These are phyloP conservation scores for Cutaneotrichosporon spelunceum DNA, from an alignment of 1,284 basidiomycete species.

Conservation along the genomic window DNA sequence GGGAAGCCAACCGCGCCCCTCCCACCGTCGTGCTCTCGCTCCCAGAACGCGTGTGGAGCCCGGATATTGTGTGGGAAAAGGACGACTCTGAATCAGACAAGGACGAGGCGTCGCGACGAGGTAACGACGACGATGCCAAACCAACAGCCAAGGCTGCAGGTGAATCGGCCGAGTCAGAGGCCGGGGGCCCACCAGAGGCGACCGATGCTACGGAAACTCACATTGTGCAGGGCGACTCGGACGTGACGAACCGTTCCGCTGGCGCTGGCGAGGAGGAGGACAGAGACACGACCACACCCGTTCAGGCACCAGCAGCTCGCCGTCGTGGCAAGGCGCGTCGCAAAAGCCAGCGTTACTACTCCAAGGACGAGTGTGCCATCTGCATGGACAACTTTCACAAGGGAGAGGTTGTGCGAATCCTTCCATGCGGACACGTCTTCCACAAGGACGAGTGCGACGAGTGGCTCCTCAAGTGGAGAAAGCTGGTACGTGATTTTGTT, in stretches of 20 bases:
- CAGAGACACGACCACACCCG: neutral
- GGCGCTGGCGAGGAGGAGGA: constrained; percentile 14
- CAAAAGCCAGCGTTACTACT: constrained; percentile 41
- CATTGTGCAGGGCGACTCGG: neutral
- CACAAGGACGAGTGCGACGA: constrained; percentile 72
- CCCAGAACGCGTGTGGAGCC: constrained; percentile 50
- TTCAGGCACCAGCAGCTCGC: neutral
- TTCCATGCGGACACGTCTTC: constrained; percentile 82
- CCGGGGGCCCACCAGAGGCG: neutral
- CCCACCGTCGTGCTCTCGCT: constrained; percentile 48
- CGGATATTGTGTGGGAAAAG: constrained; percentile 53
- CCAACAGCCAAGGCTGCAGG: neutral
- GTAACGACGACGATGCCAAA: neutral
- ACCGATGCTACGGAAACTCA: neutral
- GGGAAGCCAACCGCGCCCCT: constrained; percentile 49
- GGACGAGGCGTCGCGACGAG: constrained; percentile 12
- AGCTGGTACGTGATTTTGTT: constrained; percentile 63
- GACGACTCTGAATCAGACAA: constrained; percentile 35
- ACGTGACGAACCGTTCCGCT: constrained; percentile 3
- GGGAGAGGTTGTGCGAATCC: constrained; percentile 78
- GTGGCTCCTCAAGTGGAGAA: constrained; percentile 85
- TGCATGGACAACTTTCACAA: constrained; percentile 78
- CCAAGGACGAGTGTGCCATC: constrained; percentile 73
- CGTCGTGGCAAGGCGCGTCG: constrained; percentile 22
- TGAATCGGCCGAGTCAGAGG: neutral